Conservation (phyloP, 2,329 filamentous ascomycete species). For the Ophiostoma fasciatum region DNA sequence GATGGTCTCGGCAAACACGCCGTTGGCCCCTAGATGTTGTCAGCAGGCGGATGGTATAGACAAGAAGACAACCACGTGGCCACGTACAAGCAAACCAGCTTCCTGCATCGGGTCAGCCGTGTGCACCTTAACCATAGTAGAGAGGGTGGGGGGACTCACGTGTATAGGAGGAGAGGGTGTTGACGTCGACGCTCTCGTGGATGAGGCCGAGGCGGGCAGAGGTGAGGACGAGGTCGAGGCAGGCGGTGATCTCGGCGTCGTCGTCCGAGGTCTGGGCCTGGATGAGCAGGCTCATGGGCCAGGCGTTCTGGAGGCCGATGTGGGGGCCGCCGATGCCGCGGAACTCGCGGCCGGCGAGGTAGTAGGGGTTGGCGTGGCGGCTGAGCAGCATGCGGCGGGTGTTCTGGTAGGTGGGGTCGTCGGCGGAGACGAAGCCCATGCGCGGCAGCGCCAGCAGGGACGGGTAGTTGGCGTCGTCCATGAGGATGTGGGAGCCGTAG, state of each 20-base stretch:
- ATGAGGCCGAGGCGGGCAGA: constrained; percentile 66
- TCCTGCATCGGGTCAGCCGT: no score
- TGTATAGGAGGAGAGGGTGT: constrained; percentile 52
- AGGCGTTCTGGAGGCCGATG: constrained; percentile 78
- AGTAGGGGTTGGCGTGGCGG: constrained; percentile 76
- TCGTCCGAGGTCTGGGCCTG: constrained; percentile 80
- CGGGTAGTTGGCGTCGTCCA: constrained; percentile 84
- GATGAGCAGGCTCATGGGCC: constrained; percentile 90
- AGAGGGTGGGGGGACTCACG: constrained; percentile 36
- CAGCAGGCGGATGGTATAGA: background rate
- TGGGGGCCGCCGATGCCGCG: constrained; percentile 71
- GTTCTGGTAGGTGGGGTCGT: constrained; percentile 67
- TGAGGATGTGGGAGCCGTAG: constrained; percentile 66
- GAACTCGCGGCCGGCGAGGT: constrained; percentile 60
- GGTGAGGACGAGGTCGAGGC: constrained; percentile 58
- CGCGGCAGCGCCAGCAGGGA: constrained; percentile 65
- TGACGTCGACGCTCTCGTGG: constrained; percentile 85
- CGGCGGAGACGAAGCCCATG: constrained; percentile 54
- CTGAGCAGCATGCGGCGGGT: constrained; percentile 66
- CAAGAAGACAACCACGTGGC: no score
- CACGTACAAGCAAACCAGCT: constrained; percentile 76
- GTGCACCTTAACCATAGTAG: no score
- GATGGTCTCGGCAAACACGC: constrained; percentile 85
- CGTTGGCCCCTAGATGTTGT: constrained; percentile 59
- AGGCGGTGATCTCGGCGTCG: constrained; percentile 65